Evolutionary conservation across 306 rosid genomes (phyloP).

Genomic region (Inga leiocalycina): DNA sequence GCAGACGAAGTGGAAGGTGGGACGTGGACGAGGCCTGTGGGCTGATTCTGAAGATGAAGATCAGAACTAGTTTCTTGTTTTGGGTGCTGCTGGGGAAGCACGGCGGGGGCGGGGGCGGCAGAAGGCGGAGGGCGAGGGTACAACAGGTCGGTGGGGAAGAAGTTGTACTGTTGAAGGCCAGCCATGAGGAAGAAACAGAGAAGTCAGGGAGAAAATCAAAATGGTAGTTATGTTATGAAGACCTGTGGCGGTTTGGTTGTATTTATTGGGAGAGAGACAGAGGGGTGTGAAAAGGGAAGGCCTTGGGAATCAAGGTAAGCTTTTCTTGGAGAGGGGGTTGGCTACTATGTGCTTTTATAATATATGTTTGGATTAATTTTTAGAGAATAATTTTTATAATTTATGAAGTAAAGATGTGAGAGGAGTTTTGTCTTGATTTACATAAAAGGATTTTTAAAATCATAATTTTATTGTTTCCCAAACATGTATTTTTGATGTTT

Average conservation of each 20-base stretch:
- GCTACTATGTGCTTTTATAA: background rate
- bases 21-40: constrained; percentile 19
- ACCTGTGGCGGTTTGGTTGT: background rate
- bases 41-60: constrained; percentile 19
- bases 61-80: background rate
- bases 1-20: constrained; percentile 32
- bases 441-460: too few species aligned
- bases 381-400: too few species aligned
- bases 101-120: background rate
- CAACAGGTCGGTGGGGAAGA: constrained; percentile 65
- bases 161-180: constrained; percentile 76
- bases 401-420: too few species aligned
- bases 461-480: too few species aligned
- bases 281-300: background rate
- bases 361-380: too few species aligned
- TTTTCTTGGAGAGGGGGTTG: constrained; percentile 3
- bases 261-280: background rate
- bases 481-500: background rate
- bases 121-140: constrained; percentile 52
- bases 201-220: constrained; percentile 5
- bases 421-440: too few species aligned
- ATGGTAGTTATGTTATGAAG: background rate
- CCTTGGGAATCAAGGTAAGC: background rate
- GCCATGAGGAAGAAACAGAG: constrained; percentile 44
- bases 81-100: constrained; percentile 38